A percentile compares a stretch with the other conserved stretches of the same genome.
Conservation (phyloP, 441 rosid species). For the Hypseocharis bilobata region DNA sequence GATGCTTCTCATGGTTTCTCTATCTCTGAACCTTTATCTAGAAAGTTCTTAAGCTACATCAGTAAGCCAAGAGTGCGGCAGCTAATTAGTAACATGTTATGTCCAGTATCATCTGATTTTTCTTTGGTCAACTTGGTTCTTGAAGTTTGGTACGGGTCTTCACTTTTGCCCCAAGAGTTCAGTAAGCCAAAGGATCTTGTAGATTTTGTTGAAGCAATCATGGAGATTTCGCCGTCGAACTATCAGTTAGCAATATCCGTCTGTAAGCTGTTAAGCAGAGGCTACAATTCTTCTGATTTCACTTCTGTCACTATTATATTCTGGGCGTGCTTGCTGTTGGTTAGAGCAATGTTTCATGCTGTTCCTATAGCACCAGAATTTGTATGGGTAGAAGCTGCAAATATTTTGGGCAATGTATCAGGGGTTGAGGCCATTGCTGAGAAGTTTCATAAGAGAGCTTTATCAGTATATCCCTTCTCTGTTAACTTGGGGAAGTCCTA, state of each 20-base stretch:
- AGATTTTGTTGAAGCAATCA: slow-evolving; percentile 64
- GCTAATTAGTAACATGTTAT: slow-evolving; percentile 44
- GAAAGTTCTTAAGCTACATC: slow-evolving; percentile 48
- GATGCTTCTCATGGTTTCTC: slow-evolving; percentile 37
- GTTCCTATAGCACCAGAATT: slow-evolving; percentile 73
- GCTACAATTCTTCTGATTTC: slow-evolving; percentile 17
- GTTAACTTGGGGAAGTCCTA: slow-evolving; percentile 52
- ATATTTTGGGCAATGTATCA: slow-evolving; percentile 31
- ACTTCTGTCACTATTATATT: slow-evolving; percentile 41
- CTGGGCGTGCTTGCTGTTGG: slow-evolving; percentile 62
- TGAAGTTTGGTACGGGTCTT: slow-evolving; percentile 68
- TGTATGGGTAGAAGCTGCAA: slow-evolving; percentile 68
- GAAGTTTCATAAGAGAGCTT: slow-evolving; percentile 53
- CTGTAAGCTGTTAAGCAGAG: slow-evolving; percentile 38
- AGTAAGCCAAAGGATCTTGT: slow-evolving; percentile 51
- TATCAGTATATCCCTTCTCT: slow-evolving; percentile 64
- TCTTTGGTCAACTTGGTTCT: slow-evolving; percentile 51
- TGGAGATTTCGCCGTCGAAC: slow-evolving; percentile 58
- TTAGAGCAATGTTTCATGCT: slow-evolving; percentile 48
- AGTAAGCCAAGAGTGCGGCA: slow-evolving; percentile 54
- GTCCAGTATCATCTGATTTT: slow-evolving; percentile 46
- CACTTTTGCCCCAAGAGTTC: slow-evolving; percentile 51
- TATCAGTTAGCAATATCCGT: slow-evolving; percentile 58
- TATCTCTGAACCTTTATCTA: slow-evolving; percentile 45
- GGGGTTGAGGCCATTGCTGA: slow-evolving; percentile 36